Base-by-base conservation (phyloP, 257 asterid genomes). In the Eucommia ulmoides region DNA sequence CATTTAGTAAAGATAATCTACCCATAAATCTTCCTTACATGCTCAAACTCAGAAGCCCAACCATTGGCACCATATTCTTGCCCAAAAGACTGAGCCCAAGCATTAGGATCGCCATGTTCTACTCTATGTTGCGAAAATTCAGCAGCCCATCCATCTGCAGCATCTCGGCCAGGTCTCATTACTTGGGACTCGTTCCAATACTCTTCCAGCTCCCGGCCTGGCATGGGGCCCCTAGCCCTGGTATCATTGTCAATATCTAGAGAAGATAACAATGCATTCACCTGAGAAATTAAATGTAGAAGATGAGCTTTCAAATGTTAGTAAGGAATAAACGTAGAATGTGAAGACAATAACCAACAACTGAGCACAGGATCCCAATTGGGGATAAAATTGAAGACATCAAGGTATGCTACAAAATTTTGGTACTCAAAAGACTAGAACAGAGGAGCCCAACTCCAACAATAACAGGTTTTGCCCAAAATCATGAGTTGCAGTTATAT, bases 21-120 rank as follows among this genome's bases (percentile, higher is more conserved):
- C n/a, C n/a, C n/a, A n/a, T n/a, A n/a, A n/a, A n/a, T n/a, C n/a
- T n/a, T n/a, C 18, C 94, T 82, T 75, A 86, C 99, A 66, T 72
- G 89, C 64, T 91, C 94, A 77, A 81, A 91, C 67, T 91, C 99
- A 71, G 97, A 81, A 52, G 89, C 97, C 96, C 99, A 91, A 22
- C 94, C 93, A 64, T 74, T 91, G 41, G 89, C 74, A 54, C 95
- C 88, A 65, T 86, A 95, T 53, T 91, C 83, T 53, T 72, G 81
- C 71, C 86, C 95, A 74, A 86, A 86, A 70, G 96, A 81, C 64
- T 69, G 95, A 68, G 59, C 83, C 99, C 99, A 91, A 62, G 64
- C 54, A 49, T 67, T 82, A 56, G 97, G 95, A 55, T 81, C 78
- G 50, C 78, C 80, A 69, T 20, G 95, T 25, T 73, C 78, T 47